Evolutionary conservation across 1,284 basidiomycete species (phyloP).

Genomic region (Rhodotorula sp.): DNA sequence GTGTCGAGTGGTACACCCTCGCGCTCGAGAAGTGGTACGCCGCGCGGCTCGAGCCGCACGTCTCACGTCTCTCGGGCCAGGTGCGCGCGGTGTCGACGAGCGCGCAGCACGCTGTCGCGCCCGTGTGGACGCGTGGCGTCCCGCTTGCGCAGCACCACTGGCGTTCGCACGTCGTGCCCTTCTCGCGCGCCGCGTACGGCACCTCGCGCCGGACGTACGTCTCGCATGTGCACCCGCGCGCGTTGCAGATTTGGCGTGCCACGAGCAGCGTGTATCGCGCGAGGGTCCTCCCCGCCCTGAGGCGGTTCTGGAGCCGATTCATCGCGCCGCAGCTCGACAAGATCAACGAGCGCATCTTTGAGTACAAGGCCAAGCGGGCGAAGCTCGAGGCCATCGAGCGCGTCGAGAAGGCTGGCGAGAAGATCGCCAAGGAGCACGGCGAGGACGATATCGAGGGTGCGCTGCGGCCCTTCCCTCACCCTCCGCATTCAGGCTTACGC

Average conservation of each 20-base stretch:
- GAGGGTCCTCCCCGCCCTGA: slow-evolving; percentile 36
- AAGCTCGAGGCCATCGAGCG: slow-evolving; percentile 32
- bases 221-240: slow-evolving; percentile 39
- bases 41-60: slow-evolving; percentile 32
- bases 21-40: slow-evolving; percentile 30
- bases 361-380: slow-evolving; percentile 41
- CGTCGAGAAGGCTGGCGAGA: slow-evolving; percentile 35
- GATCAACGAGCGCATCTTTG: slow-evolving; percentile 45
- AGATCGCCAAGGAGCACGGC: slow-evolving; percentile 32
- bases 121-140: slow-evolving; percentile 22
- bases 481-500: not conserved
- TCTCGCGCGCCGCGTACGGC: slow-evolving; percentile 22
- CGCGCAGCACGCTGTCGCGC: slow-evolving; percentile 15
- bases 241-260: slow-evolving; percentile 17
- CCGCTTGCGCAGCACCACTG: slow-evolving; percentile 38
- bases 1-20: slow-evolving; percentile 39
- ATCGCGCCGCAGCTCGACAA: slow-evolving; percentile 46
- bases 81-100: not conserved
- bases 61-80: not conserved
- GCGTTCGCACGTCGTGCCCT: slow-evolving; percentile 29
- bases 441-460: slow-evolving; percentile 35
- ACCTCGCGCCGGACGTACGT: slow-evolving; percentile 35
- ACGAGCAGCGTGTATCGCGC: slow-evolving; percentile 22
- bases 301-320: slow-evolving; percentile 44
- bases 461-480: not conserved